Percentiles rank a stretch among this genome's conserved stretches.
These are phyloP conservation scores for Clavaria fumosa DNA, from an alignment of 768 basidiomycete species.

Conservation along the genomic window DNA sequence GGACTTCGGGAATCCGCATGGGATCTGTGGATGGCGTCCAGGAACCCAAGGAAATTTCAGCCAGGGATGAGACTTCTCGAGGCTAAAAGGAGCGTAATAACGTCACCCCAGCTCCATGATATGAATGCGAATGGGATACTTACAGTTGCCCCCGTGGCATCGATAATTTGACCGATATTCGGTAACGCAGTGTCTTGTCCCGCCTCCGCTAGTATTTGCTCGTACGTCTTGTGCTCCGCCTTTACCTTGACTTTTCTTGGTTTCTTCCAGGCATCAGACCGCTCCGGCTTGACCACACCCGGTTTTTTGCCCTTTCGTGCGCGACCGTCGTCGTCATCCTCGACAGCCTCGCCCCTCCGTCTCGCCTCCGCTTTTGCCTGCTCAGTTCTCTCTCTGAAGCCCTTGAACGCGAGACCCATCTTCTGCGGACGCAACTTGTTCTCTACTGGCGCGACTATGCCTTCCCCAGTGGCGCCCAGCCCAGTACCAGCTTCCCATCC, in stretches of 20 bases:
- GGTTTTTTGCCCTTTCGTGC: slow-evolving; percentile 36
- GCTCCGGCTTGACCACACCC: slow-evolving; percentile 38
- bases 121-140: slow-evolving; percentile 22
- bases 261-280: slow-evolving; percentile 74
- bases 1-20: slow-evolving; percentile 87
- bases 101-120: no score
- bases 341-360: slow-evolving; percentile 55
- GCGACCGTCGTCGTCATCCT: slow-evolving; percentile 51
- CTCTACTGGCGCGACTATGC: slow-evolving; percentile 81
- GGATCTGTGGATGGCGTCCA: slow-evolving; percentile 85
- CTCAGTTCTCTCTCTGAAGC: slow-evolving; percentile 79
- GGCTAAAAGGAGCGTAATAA: slow-evolving; percentile 29
- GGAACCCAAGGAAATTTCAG: slow-evolving; percentile 55
- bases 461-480: slow-evolving; percentile 57
- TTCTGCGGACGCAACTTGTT: slow-evolving; percentile 71
- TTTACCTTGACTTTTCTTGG: slow-evolving; percentile 74
- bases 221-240: slow-evolving; percentile 92
- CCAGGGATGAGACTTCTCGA: slow-evolving; percentile 75
- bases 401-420: slow-evolving; percentile 77
- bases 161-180: slow-evolving; percentile 78
- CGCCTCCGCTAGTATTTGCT: slow-evolving; percentile 84
- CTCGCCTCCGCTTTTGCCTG: slow-evolving; percentile 72
- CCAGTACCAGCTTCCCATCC: slow-evolving; percentile 83
- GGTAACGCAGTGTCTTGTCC: slow-evolving; percentile 39
- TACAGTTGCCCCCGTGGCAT: slow-evolving; percentile 87